Conservation (phyloP, 768 basidiomycete species). For the Strobilomyces dryophilus region DNA sequence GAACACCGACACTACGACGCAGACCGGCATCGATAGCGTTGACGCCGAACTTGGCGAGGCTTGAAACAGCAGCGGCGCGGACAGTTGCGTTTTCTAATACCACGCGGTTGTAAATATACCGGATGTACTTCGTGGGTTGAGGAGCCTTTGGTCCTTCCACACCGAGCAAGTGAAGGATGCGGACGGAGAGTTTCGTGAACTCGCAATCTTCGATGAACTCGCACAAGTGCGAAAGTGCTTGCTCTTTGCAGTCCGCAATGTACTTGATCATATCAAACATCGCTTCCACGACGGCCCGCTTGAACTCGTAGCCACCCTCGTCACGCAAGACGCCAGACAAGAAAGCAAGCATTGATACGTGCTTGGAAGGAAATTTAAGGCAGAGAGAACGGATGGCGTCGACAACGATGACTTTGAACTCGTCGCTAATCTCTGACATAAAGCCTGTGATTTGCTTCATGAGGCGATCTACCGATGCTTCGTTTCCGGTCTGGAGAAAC, state of each 20-base stretch:
- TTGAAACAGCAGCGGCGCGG: conserved; percentile 91
- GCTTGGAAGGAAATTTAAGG: conserved; percentile 97
- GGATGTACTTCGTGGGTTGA: conserved; percentile 98
- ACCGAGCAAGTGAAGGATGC: conserved; percentile 91
- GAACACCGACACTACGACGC: conserved; percentile 81
- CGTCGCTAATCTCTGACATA: conserved; percentile 99
- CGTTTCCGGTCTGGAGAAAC: conserved; percentile 84
- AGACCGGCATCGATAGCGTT: conserved; percentile 75
- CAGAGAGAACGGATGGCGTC: conserved; percentile 97
- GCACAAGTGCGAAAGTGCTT: conserved; percentile 95
- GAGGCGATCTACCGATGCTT: conserved; percentile 95
- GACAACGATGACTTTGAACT: conserved; percentile 99
- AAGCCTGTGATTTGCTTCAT: conserved; percentile 99
- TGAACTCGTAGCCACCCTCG: conserved; percentile 99
- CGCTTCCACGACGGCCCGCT: conserved; percentile 97
- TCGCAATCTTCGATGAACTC: conserved; percentile 99
- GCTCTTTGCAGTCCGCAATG: conserved; percentile 93
- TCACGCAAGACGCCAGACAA: conserved; percentile 94
- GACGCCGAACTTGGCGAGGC: conserved; percentile 94
- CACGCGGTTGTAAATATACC: conserved; percentile 99
- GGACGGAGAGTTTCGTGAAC: conserved; percentile 97
- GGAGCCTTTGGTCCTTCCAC: conserved; percentile 93
- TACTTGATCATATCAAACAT: conserved; percentile 99
- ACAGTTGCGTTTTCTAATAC: conserved; percentile 98
- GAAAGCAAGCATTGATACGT: conserved; percentile 96